Conservation (phyloP, 352 stramenopile genomes). For the Globisporangium okanoganense region DNA sequence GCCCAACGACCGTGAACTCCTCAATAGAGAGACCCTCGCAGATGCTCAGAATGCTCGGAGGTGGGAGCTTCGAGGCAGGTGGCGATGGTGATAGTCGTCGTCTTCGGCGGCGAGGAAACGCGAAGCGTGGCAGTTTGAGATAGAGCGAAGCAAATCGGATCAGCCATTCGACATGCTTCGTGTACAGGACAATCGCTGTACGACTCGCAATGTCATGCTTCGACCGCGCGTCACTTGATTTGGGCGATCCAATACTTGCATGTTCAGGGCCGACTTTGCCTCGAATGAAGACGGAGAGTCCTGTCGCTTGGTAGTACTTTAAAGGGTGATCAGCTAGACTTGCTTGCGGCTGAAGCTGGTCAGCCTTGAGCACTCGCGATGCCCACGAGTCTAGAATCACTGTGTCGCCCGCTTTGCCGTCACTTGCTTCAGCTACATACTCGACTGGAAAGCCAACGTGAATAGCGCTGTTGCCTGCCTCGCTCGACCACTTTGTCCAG, state of each 20-base stretch:
- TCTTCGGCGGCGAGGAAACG: constrained; percentile 21
- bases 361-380: constrained; percentile 8
- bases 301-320: constrained; percentile 28
- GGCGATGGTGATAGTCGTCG: not conserved
- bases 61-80: not conserved
- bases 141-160: constrained; percentile 57
- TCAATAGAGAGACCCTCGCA: constrained; percentile 44
- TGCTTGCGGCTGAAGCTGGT: not conserved
- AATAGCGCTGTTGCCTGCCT: constrained; percentile 16
- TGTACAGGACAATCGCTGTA: constrained; percentile 68
- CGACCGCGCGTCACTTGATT: constrained; percentile 18
- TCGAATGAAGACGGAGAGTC: constrained; percentile 38
- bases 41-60: constrained; percentile 23
- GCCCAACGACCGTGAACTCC: constrained; percentile 51
- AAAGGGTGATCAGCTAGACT: constrained; percentile 8
- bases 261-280: constrained; percentile 33
- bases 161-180: constrained; percentile 72
- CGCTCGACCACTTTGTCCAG: constrained; percentile 41
- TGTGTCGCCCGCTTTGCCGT: not conserved
- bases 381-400: constrained; percentile 17
- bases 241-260: not conserved
- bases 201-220: constrained; percentile 55
- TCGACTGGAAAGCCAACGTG: constrained; percentile 53
- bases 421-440: constrained; percentile 14
- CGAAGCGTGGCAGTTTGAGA: constrained; percentile 23